Conservation (phyloP, 306 rosid genomes). For the Alnus rubra region DNA sequence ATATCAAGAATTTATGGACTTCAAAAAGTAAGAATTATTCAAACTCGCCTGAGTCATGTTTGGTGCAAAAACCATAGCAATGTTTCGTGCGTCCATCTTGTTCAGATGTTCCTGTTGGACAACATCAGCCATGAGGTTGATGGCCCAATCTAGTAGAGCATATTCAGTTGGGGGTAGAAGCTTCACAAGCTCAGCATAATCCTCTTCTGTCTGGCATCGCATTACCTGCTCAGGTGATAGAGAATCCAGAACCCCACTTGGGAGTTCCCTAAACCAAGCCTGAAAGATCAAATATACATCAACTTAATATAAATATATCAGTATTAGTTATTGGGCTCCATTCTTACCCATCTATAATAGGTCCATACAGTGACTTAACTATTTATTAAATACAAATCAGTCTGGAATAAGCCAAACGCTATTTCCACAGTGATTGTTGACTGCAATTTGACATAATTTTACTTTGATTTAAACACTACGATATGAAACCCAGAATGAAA, state of each 20-base stretch:
- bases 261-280: slow-evolving; percentile 98
- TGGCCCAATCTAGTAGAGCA: slow-evolving; percentile 83
- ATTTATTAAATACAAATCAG: not conserved
- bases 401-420: slow-evolving; percentile 3
- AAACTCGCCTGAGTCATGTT: slow-evolving; percentile 89
- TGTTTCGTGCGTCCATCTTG: slow-evolving; percentile 87
- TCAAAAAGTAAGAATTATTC: not conserved
- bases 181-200: slow-evolving; percentile 61
- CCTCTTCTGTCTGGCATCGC: slow-evolving; percentile 79
- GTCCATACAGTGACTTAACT: not conserved
- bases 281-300: slow-evolving; percentile 36
- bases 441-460: not conserved
- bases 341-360: not conserved
- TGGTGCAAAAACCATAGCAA: slow-evolving; percentile 97
- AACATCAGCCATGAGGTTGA: slow-evolving; percentile 94
- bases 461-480: not conserved
- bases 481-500: not conserved
- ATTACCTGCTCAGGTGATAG: slow-evolving; percentile 71
- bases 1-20: slow-evolving; percentile 6
- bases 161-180: slow-evolving; percentile 72
- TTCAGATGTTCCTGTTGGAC: slow-evolving; percentile 70
- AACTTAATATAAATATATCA: slow-evolving; percentile 17
- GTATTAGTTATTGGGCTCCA: not conserved
- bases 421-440: not conserved
- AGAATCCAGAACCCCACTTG: slow-evolving; percentile 69